A percentile compares a stretch with the other conserved stretches of the same genome.
Conservation (phyloP, 306 rosid genomes). For the Quercus cerris region DNA sequence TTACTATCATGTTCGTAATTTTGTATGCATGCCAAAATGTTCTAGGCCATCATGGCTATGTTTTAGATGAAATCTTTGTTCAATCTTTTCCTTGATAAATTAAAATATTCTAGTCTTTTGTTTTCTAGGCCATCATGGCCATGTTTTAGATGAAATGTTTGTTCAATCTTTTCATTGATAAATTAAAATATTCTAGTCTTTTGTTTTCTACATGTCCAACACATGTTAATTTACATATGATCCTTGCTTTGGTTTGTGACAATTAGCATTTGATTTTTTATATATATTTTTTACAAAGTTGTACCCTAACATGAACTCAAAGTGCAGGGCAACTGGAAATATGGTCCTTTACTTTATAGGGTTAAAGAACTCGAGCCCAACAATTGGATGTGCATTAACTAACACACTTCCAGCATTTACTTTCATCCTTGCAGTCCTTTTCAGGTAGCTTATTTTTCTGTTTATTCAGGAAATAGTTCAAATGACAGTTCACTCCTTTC, state of each 20-base stretch:
- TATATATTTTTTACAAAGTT: background rate
- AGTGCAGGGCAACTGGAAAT: constrained; percentile 70
- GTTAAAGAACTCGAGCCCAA: constrained; percentile 58
- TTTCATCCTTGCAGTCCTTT: constrained; percentile 67
- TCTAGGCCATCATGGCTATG: too few relatives aligned
- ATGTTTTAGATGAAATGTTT: too few relatives aligned
- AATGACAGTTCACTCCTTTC: background rate
- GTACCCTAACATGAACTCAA: background rate
- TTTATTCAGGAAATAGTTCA: background rate
- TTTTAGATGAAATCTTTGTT: too few relatives aligned
- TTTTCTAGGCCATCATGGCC: too few relatives aligned
- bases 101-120: too few relatives aligned
- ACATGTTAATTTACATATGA: background rate
- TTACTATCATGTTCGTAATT: too few relatives aligned
- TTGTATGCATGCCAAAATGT: too few relatives aligned
- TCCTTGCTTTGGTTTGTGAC: background rate
- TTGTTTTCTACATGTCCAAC: too few relatives aligned
- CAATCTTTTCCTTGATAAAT: too few relatives aligned
- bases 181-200: too few relatives aligned
- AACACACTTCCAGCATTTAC: constrained; percentile 93
- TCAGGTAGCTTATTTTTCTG: constrained; percentile 39
- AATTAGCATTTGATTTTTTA: background rate
- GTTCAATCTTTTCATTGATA: too few relatives aligned
- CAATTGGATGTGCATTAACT: constrained; percentile 57
- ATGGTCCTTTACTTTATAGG: constrained; percentile 65